A percentile compares a stretch with the other conserved stretches of the same genome.
phyloP scores from a whole-genome alignment of 164 flowering plant species.

The Magnolia officinalis region DNA sequence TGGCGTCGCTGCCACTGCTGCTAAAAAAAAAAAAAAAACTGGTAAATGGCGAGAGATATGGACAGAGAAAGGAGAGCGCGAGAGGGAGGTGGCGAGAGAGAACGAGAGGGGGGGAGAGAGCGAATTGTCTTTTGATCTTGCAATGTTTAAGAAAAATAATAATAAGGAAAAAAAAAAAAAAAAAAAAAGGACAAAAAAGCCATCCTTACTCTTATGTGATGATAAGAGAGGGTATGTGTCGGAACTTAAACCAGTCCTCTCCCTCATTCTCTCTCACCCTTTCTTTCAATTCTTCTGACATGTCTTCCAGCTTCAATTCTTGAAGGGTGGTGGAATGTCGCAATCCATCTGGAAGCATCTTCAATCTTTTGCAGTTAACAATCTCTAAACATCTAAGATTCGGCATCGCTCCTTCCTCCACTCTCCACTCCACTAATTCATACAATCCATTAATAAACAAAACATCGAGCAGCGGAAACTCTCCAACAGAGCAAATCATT shows the following conservation, averaged over 20 bases:
- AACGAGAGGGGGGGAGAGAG: no score
- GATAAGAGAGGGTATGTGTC: not conserved
- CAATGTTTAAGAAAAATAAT: no score
- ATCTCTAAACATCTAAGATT: not conserved
- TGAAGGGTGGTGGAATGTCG: not conserved
- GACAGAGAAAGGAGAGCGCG: no score
- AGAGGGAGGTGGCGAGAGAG: no score
- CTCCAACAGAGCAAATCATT: not conserved
- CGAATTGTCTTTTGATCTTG: no score
- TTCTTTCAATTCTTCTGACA: not conserved
- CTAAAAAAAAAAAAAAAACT: no score
- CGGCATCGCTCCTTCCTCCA: not conserved
- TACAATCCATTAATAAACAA: not conserved
- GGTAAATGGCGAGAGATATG: no score
- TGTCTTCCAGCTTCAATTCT: not conserved
- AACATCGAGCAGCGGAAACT: not conserved
- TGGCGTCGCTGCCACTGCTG: no score
- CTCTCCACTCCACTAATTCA: not conserved
- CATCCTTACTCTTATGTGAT: not conserved
- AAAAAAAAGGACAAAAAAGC: no score
- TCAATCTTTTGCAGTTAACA: not conserved
- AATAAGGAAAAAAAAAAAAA: no score
- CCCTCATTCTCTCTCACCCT: not conserved
- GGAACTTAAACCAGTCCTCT: not conserved
- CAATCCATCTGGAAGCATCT: conserved; percentile 3